Evolutionary conservation across 495 filamentous ascomycete species (phyloP).

Genomic region (Astrothelium subdiscretum): DNA sequence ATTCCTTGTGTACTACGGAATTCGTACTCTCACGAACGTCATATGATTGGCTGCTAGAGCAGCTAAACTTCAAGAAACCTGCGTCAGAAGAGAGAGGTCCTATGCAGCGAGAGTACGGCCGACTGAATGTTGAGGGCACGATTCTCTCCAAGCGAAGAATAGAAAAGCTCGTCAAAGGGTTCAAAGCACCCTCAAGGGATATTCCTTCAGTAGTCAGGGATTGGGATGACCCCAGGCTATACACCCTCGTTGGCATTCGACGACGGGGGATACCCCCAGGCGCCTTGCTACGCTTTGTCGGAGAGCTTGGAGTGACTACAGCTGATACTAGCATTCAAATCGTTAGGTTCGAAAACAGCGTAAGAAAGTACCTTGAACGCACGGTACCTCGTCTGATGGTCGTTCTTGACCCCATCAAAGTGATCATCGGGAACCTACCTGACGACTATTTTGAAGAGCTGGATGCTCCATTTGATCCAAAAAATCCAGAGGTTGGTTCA

Average conservation of each 20-base stretch:
- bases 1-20: conserved; percentile 82
- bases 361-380: conserved; percentile 70
- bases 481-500: conserved; percentile 43
- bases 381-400: conserved; percentile 80
- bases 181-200: conserved; percentile 8
- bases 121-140: conserved; percentile 69
- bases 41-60: conserved; percentile 80
- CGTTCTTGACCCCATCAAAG: conserved; percentile 56
- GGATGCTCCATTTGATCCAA: conserved; percentile 61
- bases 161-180: conserved; percentile 52
- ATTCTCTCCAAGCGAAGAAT: conserved; percentile 79
- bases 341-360: conserved; percentile 61
- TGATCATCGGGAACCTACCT: conserved; percentile 63
- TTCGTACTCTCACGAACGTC: conserved; percentile 64
- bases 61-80: conserved; percentile 51
- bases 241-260: conserved; percentile 74
- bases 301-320: conserved; percentile 79
- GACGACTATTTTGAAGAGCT: conserved; percentile 52
- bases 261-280: conserved; percentile 76
- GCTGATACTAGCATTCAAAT: conserved; percentile 60
- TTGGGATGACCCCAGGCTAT: conserved; percentile 85
- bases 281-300: conserved; percentile 76
- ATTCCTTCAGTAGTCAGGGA: conserved; percentile 46
- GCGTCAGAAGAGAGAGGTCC: conserved; percentile 37
- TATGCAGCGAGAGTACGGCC: conserved; percentile 77